These are phyloP conservation scores for Saitozyma podzolica DNA, from an alignment of 768 basidiomycete species.

Conservation along the genomic window DNA sequence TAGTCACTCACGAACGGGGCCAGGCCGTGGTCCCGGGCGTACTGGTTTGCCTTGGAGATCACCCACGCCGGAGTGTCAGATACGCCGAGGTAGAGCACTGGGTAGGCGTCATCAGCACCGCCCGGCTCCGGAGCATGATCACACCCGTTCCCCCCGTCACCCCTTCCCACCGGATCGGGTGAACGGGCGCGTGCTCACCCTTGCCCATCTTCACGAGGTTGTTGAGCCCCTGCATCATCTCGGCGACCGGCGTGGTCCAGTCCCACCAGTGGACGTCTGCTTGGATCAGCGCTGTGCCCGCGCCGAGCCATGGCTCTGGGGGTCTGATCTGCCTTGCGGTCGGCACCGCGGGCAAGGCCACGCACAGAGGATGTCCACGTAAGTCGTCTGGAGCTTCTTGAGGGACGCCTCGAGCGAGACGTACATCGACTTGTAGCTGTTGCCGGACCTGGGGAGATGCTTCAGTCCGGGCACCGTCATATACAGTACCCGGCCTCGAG, in stretches of 20 bases:
- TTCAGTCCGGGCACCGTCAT: too few relatives aligned
- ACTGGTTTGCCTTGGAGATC: slow-evolving; percentile 54
- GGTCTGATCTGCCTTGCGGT: not conserved
- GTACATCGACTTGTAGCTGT: slow-evolving; percentile 56
- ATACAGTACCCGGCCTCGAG: not conserved
- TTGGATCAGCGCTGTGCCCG: too few relatives aligned
- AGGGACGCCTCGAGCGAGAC: slow-evolving; percentile 24
- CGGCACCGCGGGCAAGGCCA: not conserved
- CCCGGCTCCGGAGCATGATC: not conserved
- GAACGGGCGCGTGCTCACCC: slow-evolving; percentile 11
- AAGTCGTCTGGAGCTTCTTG: slow-evolving; percentile 32
- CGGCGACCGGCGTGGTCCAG: slow-evolving; percentile 59
- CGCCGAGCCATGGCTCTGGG: too few relatives aligned
- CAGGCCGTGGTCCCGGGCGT: slow-evolving; percentile 58
- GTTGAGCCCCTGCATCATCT: slow-evolving; percentile 63
- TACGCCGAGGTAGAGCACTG: slow-evolving; percentile 35
- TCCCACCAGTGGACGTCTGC: slow-evolving; percentile 55
- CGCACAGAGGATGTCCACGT: slow-evolving; percentile 34
- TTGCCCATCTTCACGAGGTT: slow-evolving; percentile 60
- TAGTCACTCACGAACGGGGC: slow-evolving; percentile 56
- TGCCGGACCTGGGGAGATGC: slow-evolving; percentile 54
- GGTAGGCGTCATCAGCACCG: not conserved
- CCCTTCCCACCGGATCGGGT: too few relatives aligned
- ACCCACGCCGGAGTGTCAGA: slow-evolving; percentile 43
- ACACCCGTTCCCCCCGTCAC: too few relatives aligned